Conservation (phyloP, 73 alveolate genomes). For the Stentor coeruleus region DNA sequence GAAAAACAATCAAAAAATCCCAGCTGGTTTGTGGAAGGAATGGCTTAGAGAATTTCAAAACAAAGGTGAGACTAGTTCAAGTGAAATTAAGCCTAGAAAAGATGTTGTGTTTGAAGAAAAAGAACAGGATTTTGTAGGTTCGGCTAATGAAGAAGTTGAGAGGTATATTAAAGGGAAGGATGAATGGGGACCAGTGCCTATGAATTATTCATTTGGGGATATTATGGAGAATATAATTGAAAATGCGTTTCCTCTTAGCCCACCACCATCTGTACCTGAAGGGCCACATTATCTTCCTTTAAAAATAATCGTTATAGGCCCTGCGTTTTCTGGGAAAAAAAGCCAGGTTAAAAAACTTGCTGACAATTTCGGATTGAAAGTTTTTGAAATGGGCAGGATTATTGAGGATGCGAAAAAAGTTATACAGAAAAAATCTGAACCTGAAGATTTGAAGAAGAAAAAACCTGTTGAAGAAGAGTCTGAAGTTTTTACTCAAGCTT, state of each 20-base stretch:
- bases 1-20: neutral
- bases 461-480: slow-evolving; percentile 20
- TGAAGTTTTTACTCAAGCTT: slow-evolving; percentile 5
- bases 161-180: neutral
- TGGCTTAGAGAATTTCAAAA: neutral
- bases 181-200: slow-evolving; percentile 13
- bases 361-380: slow-evolving; percentile 32
- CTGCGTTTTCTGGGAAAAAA: slow-evolving; percentile 35
- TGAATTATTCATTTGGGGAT: neutral
- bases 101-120: neutral
- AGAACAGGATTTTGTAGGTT: no score
- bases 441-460: slow-evolving; percentile 28
- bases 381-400: slow-evolving; percentile 39
- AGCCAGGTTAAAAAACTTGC: slow-evolving; percentile 34
- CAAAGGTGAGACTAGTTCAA: no score
- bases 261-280: neutral
- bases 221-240: neutral
- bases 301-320: slow-evolving; percentile 45
- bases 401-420: slow-evolving; percentile 42
- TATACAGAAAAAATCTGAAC: slow-evolving; percentile 29
- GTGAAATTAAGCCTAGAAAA: no score
- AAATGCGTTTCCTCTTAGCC: neutral
- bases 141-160: neutral
- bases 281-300: slow-evolving; percentile 47
- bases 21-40: neutral